These are phyloP conservation scores for Sporothrix pseudoabietina DNA, from an alignment of 2,329 filamentous ascomycete genomes.

Conservation along the genomic window DNA sequence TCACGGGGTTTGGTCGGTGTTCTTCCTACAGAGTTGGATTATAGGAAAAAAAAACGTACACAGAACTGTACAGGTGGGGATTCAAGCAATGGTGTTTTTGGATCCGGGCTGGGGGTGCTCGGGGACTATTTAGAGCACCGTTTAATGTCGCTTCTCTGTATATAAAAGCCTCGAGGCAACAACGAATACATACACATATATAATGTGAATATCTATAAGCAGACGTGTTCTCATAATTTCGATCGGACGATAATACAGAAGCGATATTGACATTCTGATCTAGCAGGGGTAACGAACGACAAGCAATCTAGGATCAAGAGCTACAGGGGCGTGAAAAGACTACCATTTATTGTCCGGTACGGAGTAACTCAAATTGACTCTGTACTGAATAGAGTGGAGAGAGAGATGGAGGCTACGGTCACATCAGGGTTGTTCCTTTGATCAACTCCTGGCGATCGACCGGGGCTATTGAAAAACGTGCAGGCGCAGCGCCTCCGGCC, in stretches of 20 bases:
- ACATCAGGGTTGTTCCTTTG: not conserved
- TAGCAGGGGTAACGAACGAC: not conserved
- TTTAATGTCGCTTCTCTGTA: not conserved
- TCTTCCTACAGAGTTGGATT: not conserved
- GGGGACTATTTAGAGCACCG: not conserved
- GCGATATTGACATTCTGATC: not conserved
- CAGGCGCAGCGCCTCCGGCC: not conserved
- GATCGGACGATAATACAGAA: not conserved
- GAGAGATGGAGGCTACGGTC: not conserved
- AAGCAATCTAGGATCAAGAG: not conserved
- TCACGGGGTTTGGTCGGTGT: conserved; percentile 23
- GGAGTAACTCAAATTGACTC: not conserved
- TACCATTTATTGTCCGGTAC: not conserved
- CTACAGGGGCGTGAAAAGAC: not conserved
- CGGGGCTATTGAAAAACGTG: not conserved
- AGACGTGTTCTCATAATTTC: not conserved
- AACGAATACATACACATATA: not conserved
- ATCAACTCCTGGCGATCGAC: not conserved
- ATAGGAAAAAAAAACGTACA: not conserved
- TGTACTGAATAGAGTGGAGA: not conserved
- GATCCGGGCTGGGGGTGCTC: not conserved
- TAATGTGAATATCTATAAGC: not conserved
- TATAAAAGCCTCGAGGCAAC: not conserved
- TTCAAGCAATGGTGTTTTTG: not conserved
- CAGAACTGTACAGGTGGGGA: not conserved